Base-by-base conservation (phyloP, 2,329 filamentous ascomycete genomes). In the Botryotinia globosa region DNA sequence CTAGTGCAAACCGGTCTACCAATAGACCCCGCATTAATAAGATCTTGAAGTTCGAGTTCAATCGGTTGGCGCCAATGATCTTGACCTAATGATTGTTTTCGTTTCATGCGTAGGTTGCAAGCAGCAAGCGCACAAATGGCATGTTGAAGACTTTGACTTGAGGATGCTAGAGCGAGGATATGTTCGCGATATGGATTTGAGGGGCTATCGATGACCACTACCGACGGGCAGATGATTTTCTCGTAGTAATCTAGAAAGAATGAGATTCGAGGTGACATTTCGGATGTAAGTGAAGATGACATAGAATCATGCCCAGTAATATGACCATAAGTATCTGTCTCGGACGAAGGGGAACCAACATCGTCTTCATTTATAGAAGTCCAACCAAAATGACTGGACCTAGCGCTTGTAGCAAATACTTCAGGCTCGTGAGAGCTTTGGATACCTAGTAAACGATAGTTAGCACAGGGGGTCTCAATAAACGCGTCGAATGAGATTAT, bases 191-290 rank as follows among this genome's bases (percentile, higher is more conserved):
- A 98, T 1, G 95, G 95, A 81, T 97, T 98, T 75, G 87, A 87
- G 1, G 92, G 91, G 18, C 91, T 91, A 80, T 98, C 95, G 81
- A 97, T 94, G 77, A 94, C 93, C 68, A 98, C 94, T 82, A 98
- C 92, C 73, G 94, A 93, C 8, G 93, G 93, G 77, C 94, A 96
- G 84, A 98, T 94, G 79, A 93, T 92, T 81, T 94, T 94, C 80
- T 94, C 91, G 82, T 97, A 98, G 82, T 97, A 97, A 80, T 97
- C 92, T 85, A 98, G 91, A 80, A 97, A 91, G 82, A 92, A 97
- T 76, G 92, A 91, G 84, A 97, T 91, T 80, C 94, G 92, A 73
- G 91, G 89, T 74, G 93, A 90, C 78, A 93, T 84, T 81, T 91
- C 84, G 79, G 86, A 86, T 74, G 82, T 78, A 85, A 84, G 84